phyloP scores from a whole-genome alignment of 352 stramenopile species.

The Plasmopara halstedii region DNA sequence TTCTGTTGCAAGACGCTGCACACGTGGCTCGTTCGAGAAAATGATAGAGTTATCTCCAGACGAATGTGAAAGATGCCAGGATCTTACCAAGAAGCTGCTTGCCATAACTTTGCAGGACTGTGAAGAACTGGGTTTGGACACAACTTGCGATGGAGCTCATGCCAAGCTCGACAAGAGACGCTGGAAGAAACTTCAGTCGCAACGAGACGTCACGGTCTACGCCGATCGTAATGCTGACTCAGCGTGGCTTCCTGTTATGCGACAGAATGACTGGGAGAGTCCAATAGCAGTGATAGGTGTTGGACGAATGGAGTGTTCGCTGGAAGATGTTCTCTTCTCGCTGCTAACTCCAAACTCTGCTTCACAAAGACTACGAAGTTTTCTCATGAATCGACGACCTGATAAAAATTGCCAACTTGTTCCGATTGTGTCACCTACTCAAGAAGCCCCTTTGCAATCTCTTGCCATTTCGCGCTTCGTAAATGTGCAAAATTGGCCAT shows the following conservation, averaged over 20 bases:
- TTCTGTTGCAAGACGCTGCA: too few relatives aligned
- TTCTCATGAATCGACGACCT: constrained; percentile 18
- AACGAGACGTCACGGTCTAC: constrained; percentile 18
- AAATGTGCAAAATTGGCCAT: constrained; percentile 16
- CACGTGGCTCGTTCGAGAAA: neutral
- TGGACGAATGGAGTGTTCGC: constrained; percentile 15
- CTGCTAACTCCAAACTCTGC: constrained; percentile 10
- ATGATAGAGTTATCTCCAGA: constrained; percentile 14
- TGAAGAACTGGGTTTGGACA: constrained; percentile 9
- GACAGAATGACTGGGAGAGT: constrained; percentile 13
- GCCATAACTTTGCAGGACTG: constrained; percentile 14
- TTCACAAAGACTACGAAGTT: constrained; percentile 9
- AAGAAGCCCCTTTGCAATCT: constrained; percentile 11
- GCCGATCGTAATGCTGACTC: constrained; percentile 12
- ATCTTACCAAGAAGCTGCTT: constrained; percentile 13
- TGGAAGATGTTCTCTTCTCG: constrained; percentile 20
- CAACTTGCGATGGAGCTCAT: constrained; percentile 2
- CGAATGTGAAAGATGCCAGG: constrained; percentile 9
- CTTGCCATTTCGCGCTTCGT: constrained; percentile 16
- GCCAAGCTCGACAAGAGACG: constrained; percentile 13
- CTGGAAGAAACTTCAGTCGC: constrained; percentile 23
- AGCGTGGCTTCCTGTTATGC: constrained; percentile 17
- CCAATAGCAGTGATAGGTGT: constrained; percentile 16
- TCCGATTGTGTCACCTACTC: constrained; percentile 9
- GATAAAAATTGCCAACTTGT: constrained; percentile 16